Conservation (phyloP, 441 rosid species). For the Bocquillonia castaneifolia region DNA sequence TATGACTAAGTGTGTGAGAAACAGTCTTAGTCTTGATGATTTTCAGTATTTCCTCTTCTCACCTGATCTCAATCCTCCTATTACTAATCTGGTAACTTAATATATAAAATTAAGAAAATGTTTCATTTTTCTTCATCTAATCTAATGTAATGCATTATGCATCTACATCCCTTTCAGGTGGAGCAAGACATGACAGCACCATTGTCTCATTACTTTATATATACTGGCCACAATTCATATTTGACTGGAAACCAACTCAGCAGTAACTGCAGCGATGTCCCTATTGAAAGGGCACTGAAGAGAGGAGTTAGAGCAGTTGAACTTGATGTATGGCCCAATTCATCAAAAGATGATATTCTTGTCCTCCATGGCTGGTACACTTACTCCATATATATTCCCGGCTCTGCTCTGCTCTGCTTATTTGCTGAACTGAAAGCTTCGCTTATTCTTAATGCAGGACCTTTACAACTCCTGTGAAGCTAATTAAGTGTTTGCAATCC, state of each 20-base stretch:
- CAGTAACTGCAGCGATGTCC: constrained; percentile 81
- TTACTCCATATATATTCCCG: background rate
- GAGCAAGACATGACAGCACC: constrained; percentile 79
- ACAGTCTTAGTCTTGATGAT: constrained; percentile 52
- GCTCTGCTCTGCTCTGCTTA: background rate
- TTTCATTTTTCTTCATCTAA: too few species aligned
- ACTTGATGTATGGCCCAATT: constrained; percentile 85
- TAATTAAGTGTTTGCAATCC: constrained; percentile 57
- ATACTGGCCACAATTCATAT: constrained; percentile 84
- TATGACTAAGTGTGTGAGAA: constrained; percentile 35
- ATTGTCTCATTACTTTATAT: constrained; percentile 74
- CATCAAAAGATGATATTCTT: constrained; percentile 49
- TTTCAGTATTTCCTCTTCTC: constrained; percentile 66
- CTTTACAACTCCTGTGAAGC: constrained; percentile 76
- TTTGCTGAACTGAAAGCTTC: background rate
- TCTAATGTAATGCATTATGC: too few species aligned
- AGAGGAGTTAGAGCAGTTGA: constrained; percentile 83
- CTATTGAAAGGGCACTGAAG: constrained; percentile 58
- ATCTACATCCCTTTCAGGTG: constrained; percentile 58
- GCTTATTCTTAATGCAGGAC: constrained; percentile 42
- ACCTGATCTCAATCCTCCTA: constrained; percentile 44
- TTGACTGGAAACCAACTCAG: constrained; percentile 83
- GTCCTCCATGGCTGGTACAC: constrained; percentile 81
- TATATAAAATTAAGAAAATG: too few species aligned
- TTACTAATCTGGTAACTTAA: constrained; percentile 36